These are phyloP conservation scores for Singerocomus inundabilis DNA, from an alignment of 1,284 basidiomycete species.

Conservation along the genomic window DNA sequence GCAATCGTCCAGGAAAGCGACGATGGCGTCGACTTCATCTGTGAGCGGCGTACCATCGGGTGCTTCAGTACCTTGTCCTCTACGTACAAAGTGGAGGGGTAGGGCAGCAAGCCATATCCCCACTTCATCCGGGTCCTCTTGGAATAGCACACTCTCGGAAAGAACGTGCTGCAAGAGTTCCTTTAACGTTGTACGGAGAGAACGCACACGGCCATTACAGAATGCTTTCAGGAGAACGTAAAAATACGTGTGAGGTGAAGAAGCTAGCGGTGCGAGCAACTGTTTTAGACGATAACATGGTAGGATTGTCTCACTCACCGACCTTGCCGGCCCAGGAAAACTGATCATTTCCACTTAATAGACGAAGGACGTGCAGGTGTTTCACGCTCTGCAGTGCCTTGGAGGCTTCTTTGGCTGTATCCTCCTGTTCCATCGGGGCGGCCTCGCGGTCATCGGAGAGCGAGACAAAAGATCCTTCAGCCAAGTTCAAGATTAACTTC, in stretches of 20 bases:
- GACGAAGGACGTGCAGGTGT: slow-evolving; percentile 77
- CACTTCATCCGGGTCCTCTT: slow-evolving; percentile 75
- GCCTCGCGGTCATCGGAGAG: slow-evolving; percentile 17
- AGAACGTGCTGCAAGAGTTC: slow-evolving; percentile 63
- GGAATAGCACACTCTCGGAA: slow-evolving; percentile 73
- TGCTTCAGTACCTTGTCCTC: slow-evolving; percentile 38
- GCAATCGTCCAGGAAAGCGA: slow-evolving; percentile 85
- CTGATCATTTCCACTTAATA: slow-evolving; percentile 71
- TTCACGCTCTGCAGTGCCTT: slow-evolving; percentile 53
- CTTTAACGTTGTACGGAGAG: slow-evolving; percentile 56
- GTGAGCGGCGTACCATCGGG: slow-evolving; percentile 54
- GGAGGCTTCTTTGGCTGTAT: slow-evolving; percentile 15
- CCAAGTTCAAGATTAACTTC: slow-evolving; percentile 63
- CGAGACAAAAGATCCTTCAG: slow-evolving; percentile 26
- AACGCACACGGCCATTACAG: slow-evolving; percentile 44
- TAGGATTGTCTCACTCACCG: slow-evolving; percentile 41
- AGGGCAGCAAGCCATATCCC: slow-evolving; percentile 72
- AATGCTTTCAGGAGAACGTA: slow-evolving; percentile 69
- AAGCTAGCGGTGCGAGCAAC: slow-evolving; percentile 27
- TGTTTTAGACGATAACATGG: slow-evolving; percentile 1
- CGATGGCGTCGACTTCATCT: slow-evolving; percentile 60
- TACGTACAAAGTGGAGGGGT: slow-evolving; percentile 38
- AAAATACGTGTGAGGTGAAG: slow-evolving; percentile 54
- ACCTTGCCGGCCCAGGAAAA: slow-evolving; percentile 78
- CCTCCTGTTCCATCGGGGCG: slow-evolving; percentile 1